Conservation (phyloP, 371 early-diverging fungal species). For the Mucor saturninus region DNA sequence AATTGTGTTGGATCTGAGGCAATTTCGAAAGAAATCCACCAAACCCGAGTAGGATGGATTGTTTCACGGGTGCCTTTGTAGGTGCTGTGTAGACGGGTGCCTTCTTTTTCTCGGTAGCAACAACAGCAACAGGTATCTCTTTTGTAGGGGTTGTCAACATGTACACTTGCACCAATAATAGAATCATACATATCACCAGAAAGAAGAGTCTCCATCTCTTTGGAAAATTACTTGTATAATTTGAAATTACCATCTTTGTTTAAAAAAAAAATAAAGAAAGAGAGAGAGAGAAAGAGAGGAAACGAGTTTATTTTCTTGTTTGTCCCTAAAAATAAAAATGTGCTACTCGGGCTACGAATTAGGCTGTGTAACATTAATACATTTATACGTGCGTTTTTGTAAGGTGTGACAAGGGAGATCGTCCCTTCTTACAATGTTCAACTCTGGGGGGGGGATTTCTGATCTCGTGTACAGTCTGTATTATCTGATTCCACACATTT, state of each 20-base stretch:
- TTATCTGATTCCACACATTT: too few species aligned
- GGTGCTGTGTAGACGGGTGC: not conserved
- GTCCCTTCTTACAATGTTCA: too few species aligned
- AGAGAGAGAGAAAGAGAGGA: conserved; percentile 2
- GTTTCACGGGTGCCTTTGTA: conserved; percentile 7
- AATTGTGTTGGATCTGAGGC: conserved; percentile 29
- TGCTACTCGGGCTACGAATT: not conserved
- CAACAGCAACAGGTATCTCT: conserved; percentile 5
- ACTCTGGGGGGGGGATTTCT: too few species aligned
- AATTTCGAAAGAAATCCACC: conserved; percentile 26
- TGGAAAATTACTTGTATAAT: conserved; percentile 12
- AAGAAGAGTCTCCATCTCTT: conserved; percentile 16
- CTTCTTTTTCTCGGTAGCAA: not conserved
- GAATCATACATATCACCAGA: conserved; percentile 7
- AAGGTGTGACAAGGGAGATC: too few species aligned
- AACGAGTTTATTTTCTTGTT: not conserved
- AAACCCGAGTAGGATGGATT: conserved; percentile 20
- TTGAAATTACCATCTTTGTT: conserved; percentile 2
- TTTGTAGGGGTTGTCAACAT: conserved; percentile 1
- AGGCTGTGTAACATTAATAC: not conserved
- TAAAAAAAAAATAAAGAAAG: too few species aligned
- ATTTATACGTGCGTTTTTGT: not conserved
- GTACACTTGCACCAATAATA: conserved; percentile 6
- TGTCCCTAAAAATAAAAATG: not conserved
- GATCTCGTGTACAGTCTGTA: too few species aligned